Evolutionary conservation across 1,284 basidiomycete genomes (phyloP), one percentile per base, ranked within the genome.

Genomic region (Ceratobasidium sp.): DNA sequence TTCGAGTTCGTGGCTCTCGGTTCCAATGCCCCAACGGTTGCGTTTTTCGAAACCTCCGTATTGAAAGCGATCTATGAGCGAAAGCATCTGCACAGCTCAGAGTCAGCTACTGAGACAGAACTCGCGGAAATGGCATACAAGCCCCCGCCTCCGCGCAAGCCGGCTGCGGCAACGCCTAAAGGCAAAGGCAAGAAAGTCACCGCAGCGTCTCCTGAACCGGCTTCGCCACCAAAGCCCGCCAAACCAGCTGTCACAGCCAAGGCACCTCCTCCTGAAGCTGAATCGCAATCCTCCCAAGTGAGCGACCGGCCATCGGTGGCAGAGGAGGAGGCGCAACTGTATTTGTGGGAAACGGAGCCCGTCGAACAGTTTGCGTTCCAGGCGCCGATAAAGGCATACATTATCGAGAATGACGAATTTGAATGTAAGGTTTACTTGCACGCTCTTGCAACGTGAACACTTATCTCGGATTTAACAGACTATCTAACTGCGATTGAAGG

Each of bases 41-140:
- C 92, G 17, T 93, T 93, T 83, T 98, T 98, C 81, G 95, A 98
- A 82, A 91, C 94, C 59, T 96, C 96, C 82, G 93, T 96, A 86
- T 92, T 98, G 78, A 91, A 95, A 53, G 97, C 97, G 75, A 95
- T 97, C 87, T 98, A 92, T 82, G 97, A 98, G 82, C 89, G 94
- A 84, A 97, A 96, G 85, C 92, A 91, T 85, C 90, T 87, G 79
- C 85, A 79, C 66, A 90, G 88, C 76, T 93, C 93, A 22, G 93
- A 96, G 76, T 87, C 85, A 72, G 88, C 91, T 8, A 82, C 83
- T 22, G 93, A 95, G 78, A 82, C 85, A 2, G 91, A 93, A 66
- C 84, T 96, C 33, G 88, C 92, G 63, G 89, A 93, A 77, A 92
- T 96, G 78, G 88, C 93, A 41, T 93, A 90, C 88, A 87, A 87